These are phyloP conservation scores for Cyberlindnera subsufficiens DNA, from an alignment of 805 yeast species.

Conservation along the genomic window DNA sequence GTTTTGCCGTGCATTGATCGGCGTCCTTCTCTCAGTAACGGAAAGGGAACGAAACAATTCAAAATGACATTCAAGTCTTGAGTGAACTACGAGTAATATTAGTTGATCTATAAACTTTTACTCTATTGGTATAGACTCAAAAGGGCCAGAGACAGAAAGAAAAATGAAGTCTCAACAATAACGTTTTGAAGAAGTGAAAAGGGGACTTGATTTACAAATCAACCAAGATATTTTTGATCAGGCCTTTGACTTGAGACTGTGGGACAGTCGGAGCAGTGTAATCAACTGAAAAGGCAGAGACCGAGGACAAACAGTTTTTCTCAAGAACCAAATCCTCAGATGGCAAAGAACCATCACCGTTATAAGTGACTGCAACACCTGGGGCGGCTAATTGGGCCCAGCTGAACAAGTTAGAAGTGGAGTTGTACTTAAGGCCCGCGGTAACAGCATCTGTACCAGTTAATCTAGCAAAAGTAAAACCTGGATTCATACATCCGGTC, in stretches of 20 bases:
- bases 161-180: neutral
- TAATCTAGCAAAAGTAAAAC: constrained; percentile 39
- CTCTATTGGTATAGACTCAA: too few species aligned
- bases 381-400: constrained; percentile 18
- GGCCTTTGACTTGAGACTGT: constrained; percentile 12
- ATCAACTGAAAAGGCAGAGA: constrained; percentile 45
- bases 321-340: constrained; percentile 31
- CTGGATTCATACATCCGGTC: constrained; percentile 35
- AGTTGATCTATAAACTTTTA: too few species aligned
- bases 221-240: constrained; percentile 12
- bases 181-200: neutral
- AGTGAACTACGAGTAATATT: too few species aligned
- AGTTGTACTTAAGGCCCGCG: constrained; percentile 28
- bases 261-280: constrained; percentile 20
- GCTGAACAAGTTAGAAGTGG: constrained; percentile 28
- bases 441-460: constrained; percentile 29
- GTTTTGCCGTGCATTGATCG: too few species aligned
- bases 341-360: constrained; percentile 41
- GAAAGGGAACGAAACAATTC: too few species aligned
- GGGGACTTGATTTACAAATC: neutral
- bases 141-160: neutral
- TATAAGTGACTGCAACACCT: constrained; percentile 25
- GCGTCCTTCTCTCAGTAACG: too few species aligned
- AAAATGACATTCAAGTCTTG: too few species aligned
- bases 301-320: constrained; percentile 35